These are phyloP conservation scores for Pseudogymnoascus sp. DNA, from an alignment of 2,329 filamentous ascomycete genomes.

Conservation along the genomic window DNA sequence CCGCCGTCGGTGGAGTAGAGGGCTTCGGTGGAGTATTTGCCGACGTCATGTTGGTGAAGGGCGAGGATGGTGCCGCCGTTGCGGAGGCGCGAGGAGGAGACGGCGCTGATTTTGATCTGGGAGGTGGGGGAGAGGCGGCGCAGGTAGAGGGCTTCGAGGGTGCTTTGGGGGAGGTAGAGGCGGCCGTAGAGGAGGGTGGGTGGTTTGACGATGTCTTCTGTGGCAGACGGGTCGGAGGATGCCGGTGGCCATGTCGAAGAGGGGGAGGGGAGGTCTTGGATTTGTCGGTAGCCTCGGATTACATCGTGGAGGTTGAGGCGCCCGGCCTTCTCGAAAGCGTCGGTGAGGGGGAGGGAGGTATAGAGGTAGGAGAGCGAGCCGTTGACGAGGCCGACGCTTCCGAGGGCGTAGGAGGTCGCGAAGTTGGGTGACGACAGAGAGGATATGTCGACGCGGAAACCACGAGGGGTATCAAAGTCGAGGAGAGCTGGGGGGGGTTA, in stretches of 20 bases:
- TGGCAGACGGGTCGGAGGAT: background rate
- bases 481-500: conserved; percentile 55
- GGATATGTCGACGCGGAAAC: conserved; percentile 77
- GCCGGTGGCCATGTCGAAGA: conserved; percentile 35
- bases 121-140: conserved; percentile 67
- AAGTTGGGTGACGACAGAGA: conserved; percentile 90
- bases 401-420: conserved; percentile 86
- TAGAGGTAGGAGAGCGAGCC: conserved; percentile 97
- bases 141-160: conserved; percentile 78
- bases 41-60: conserved; percentile 71
- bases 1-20: conserved; percentile 89
- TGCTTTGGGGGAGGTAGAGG: conserved; percentile 74
- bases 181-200: conserved; percentile 64
- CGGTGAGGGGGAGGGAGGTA: conserved; percentile 71
- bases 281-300: conserved; percentile 72
- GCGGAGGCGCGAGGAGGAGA: conserved; percentile 61
- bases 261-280: conserved; percentile 54
- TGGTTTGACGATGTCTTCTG: conserved; percentile 34
- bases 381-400: conserved; percentile 83
- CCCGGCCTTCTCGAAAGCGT: conserved; percentile 53
- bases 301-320: conserved; percentile 68
- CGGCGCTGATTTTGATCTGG: conserved; percentile 71
- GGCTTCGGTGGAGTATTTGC: conserved; percentile 81
- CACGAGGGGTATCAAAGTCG: conserved; percentile 77
- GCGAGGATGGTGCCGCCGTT: conserved; percentile 71